Percentiles rank a stretch among this genome's conserved stretches.
phyloP scores from a whole-genome alignment of 331 rosid species.

The Telfairia occidentalis region DNA sequence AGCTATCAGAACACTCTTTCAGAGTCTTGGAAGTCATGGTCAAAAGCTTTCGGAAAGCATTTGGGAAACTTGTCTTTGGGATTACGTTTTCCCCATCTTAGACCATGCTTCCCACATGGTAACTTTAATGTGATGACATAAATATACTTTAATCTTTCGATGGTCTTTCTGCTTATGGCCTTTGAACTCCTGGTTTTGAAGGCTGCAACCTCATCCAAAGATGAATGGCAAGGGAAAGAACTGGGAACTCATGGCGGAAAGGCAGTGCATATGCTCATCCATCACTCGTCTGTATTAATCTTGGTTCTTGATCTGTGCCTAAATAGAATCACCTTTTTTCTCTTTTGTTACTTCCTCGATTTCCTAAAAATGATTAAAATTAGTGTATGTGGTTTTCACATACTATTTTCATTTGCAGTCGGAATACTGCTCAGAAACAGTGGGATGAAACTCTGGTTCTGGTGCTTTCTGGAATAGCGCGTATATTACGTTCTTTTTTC shows the following conservation, averaged over 20 bases:
- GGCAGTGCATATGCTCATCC: slow-evolving; percentile 97
- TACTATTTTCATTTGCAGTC: slow-evolving; percentile 51
- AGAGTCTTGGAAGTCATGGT: slow-evolving; percentile 83
- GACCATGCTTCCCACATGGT: slow-evolving; percentile 96
- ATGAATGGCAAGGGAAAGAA: slow-evolving; percentile 97
- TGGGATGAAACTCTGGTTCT: slow-evolving; percentile 97
- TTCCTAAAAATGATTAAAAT: background rate
- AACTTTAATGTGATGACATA: slow-evolving; percentile 25
- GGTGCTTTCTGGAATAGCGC: slow-evolving; percentile 88
- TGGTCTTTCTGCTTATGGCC: slow-evolving; percentile 12
- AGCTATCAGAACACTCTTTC: slow-evolving; percentile 90
- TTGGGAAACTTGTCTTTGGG: slow-evolving; percentile 99
- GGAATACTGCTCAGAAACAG: slow-evolving; percentile 97
- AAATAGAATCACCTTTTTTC: background rate
- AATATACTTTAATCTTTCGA: slow-evolving; percentile 8
- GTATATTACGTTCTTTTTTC: slow-evolving; percentile 80
- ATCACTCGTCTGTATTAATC: slow-evolving; percentile 60
- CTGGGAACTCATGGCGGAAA: slow-evolving; percentile 95
- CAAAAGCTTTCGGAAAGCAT: slow-evolving; percentile 76
- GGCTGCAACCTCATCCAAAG: slow-evolving; percentile 98
- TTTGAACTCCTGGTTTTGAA: slow-evolving; percentile 27
- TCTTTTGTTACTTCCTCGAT: background rate
- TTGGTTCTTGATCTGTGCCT: background rate
- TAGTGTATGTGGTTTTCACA: background rate
- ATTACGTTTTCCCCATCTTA: slow-evolving; percentile 79